These are phyloP conservation scores for Pharnaceum exiguum DNA, from an alignment of 148 eudicot species.

Conservation along the genomic window DNA sequence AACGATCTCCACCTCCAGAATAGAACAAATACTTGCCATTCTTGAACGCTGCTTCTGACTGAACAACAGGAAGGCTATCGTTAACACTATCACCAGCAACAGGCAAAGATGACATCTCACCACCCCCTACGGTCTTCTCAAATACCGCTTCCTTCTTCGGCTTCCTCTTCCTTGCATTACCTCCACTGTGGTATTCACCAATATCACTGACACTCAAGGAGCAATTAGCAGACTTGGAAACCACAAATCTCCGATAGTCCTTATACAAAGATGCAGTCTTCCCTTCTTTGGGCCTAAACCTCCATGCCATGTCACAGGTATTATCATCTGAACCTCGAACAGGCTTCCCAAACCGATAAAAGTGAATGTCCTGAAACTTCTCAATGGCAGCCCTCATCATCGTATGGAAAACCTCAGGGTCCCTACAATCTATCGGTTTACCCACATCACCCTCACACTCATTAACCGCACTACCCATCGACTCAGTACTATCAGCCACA, in stretches of 20 bases:
- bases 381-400: slow-evolving; percentile 93
- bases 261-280: slow-evolving; percentile 69
- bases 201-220: slow-evolving; percentile 57
- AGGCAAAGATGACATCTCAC: slow-evolving; percentile 33
- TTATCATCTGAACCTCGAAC: slow-evolving; percentile 55
- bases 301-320: slow-evolving; percentile 96
- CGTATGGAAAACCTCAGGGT: slow-evolving; percentile 76
- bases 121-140: slow-evolving; percentile 37
- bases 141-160: slow-evolving; percentile 48
- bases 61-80: slow-evolving; percentile 76
- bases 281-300: slow-evolving; percentile 89
- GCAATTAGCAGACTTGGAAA: slow-evolving; percentile 63
- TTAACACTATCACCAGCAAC: slow-evolving; percentile 73
- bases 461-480: slow-evolving; percentile 14
- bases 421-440: slow-evolving; percentile 78
- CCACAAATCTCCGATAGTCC: slow-evolving; percentile 71
- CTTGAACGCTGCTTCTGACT: slow-evolving; percentile 62
- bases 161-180: slow-evolving; percentile 80
- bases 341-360: slow-evolving; percentile 83
- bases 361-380: slow-evolving; percentile 75
- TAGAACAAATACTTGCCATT: slow-evolving; percentile 72
- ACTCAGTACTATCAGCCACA: slow-evolving; percentile 37
- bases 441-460: slow-evolving; percentile 53
- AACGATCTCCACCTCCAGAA: slow-evolving; percentile 77
- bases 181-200: slow-evolving; percentile 84